Conservation (phyloP, 2,329 filamentous ascomycete genomes). For the Paecilomyces niveus region DNA sequence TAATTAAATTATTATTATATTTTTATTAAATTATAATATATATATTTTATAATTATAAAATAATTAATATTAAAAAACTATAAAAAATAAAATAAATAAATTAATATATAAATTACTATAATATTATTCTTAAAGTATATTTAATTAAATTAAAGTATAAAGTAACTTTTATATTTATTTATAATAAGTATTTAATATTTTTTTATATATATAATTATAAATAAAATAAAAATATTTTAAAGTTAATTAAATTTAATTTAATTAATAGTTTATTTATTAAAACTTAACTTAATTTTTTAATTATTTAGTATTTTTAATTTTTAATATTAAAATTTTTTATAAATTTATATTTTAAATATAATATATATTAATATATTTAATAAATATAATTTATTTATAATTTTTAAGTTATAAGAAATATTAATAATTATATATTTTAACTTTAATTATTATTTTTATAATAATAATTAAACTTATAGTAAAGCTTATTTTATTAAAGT, state of each 20-base stretch:
- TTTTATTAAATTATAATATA: neutral
- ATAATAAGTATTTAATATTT: neutral
- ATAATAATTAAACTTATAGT: neutral
- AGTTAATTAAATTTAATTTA: neutral
- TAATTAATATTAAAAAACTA: neutral
- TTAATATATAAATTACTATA: neutral
- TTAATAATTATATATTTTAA: neutral
- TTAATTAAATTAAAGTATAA: neutral
- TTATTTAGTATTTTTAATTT: neutral
- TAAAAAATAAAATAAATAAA: neutral
- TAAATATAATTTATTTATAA: neutral
- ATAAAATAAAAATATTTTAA: neutral
- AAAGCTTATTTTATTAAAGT: neutral
- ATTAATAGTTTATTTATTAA: neutral
- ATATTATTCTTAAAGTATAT: neutral
- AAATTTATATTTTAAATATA: neutral
- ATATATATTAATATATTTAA: neutral
- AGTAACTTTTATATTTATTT: neutral
- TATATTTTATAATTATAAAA: neutral
- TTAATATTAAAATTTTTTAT: neutral
- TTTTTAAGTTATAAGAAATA: neutral
- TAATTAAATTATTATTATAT: neutral
- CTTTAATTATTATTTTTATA: neutral
- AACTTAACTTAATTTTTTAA: neutral
- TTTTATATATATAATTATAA: neutral